Conservation (phyloP, 176 grass and related monocot species). For the Carex parvula region DNA sequence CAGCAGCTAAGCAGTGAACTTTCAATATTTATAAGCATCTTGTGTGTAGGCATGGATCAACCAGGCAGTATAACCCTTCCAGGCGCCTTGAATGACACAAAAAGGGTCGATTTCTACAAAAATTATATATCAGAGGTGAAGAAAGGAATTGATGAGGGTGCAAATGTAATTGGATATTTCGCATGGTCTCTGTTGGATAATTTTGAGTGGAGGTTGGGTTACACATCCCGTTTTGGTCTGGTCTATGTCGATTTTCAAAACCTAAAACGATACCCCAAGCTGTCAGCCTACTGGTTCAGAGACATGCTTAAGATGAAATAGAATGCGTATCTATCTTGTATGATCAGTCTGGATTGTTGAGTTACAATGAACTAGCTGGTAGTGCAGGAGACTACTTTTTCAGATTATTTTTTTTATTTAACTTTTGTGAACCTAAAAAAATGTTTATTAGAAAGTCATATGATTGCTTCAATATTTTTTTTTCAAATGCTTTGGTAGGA, state of each 20-base stretch:
- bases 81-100: slow-evolving; percentile 15
- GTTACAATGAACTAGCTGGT: neutral
- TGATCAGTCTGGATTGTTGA: neutral
- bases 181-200: slow-evolving; percentile 36
- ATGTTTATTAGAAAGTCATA: too few species aligned
- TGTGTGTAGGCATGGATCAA: slow-evolving; percentile 32
- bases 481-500: too few species aligned
- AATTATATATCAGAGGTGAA: slow-evolving; percentile 27
- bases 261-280: slow-evolving; percentile 22
- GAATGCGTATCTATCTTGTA: neutral
- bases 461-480: too few species aligned
- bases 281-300: slow-evolving; percentile 24
- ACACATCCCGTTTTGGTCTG: slow-evolving; percentile 26
- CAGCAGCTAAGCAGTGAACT: neutral
- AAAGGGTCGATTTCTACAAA: slow-evolving; percentile 27
- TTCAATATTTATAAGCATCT: neutral
- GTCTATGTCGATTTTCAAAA: slow-evolving; percentile 21
- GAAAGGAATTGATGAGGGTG: slow-evolving; percentile 31
- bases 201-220: slow-evolving; percentile 28
- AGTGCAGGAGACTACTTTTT: neutral
- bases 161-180: slow-evolving; percentile 31
- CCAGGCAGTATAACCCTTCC: slow-evolving; percentile 23
- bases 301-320: slow-evolving; percentile 20
- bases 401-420: neutral
- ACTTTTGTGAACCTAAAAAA: neutral